Conservation (phyloP, 2,329 filamentous ascomycete genomes). For the Phialocephala subalpina region DNA sequence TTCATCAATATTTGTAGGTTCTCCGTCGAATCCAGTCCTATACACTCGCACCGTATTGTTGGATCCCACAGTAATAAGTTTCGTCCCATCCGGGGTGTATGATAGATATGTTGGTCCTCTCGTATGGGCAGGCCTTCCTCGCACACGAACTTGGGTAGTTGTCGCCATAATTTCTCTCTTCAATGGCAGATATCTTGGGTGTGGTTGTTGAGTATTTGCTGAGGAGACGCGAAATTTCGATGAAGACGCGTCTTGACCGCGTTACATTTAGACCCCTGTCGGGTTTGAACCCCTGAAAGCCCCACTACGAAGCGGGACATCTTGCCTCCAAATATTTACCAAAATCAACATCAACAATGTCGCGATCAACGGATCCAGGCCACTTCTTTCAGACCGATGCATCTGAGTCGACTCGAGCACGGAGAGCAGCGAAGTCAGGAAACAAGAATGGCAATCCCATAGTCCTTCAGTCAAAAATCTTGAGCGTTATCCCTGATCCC, state of each 20-base stretch:
- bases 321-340: conserved; percentile 3
- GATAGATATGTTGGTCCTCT: conserved; percentile 86
- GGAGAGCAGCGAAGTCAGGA: conserved; percentile 73
- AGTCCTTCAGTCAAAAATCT: conserved; percentile 82
- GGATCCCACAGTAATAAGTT: conserved; percentile 88
- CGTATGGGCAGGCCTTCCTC: conserved; percentile 78
- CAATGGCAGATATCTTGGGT: conserved; percentile 22
- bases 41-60: conserved; percentile 96
- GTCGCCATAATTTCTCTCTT: conserved; percentile 41
- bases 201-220: conserved; percentile 20
- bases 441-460: conserved; percentile 89
- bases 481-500: conserved; percentile 76
- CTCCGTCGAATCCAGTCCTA: conserved; percentile 88
- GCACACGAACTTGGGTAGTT: conserved; percentile 54
- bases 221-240: conserved; percentile 25
- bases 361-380: conserved; percentile 75
- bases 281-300: too few relatives aligned
- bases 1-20: conserved; percentile 92
- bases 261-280: conserved; percentile 7
- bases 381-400: conserved; percentile 90
- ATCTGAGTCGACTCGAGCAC: conserved; percentile 47
- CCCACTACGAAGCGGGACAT: conserved; percentile 1
- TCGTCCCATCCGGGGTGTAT: conserved; percentile 88
- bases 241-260: conserved; percentile 19
- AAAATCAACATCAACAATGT: conserved; percentile 52